phyloP scores from a whole-genome alignment of 257 asterid genomes.

The Misopates orontium region DNA sequence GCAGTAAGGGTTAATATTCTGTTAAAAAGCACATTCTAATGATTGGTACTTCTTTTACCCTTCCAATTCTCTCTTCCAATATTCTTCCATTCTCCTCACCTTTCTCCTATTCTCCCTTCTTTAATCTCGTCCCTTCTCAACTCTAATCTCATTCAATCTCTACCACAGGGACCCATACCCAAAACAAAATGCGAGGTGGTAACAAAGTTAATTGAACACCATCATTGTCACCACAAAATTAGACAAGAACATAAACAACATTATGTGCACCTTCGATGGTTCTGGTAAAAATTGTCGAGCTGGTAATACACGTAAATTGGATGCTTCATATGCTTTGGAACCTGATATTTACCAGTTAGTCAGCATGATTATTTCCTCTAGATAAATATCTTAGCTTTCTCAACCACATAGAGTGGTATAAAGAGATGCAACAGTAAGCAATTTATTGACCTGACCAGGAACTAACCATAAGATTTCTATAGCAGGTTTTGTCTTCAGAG shows the following conservation, averaged over 20 bases:
- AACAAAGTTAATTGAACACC: constrained; percentile 5
- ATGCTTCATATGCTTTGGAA: constrained; percentile 44
- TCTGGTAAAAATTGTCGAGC: constrained; percentile 64
- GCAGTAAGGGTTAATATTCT: too few species aligned
- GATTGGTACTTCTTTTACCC: too few species aligned
- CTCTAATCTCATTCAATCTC: neutral
- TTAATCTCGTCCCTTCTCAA: too few species aligned
- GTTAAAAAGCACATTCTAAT: too few species aligned
- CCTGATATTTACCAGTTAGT: constrained; percentile 32
- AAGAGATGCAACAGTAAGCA: neutral
- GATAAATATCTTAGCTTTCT: neutral
- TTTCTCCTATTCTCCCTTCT: too few species aligned
- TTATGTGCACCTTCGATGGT: constrained; percentile 52
- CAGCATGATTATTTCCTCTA: neutral
- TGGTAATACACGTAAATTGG: constrained; percentile 67
- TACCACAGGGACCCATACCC: neutral
- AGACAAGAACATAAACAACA: neutral
- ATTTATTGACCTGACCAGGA: neutral
- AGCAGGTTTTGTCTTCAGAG: constrained; percentile 40
- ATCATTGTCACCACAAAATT: neutral
- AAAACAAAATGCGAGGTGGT: neutral
- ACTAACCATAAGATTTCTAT: constrained; percentile 42
- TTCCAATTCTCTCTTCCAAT: too few species aligned
- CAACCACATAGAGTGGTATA: constrained; percentile 3
- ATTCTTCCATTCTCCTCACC: too few species aligned